These are phyloP conservation scores for Colletotrichum scovillei DNA, from an alignment of 2,329 filamentous ascomycete species.

Conservation along the genomic window DNA sequence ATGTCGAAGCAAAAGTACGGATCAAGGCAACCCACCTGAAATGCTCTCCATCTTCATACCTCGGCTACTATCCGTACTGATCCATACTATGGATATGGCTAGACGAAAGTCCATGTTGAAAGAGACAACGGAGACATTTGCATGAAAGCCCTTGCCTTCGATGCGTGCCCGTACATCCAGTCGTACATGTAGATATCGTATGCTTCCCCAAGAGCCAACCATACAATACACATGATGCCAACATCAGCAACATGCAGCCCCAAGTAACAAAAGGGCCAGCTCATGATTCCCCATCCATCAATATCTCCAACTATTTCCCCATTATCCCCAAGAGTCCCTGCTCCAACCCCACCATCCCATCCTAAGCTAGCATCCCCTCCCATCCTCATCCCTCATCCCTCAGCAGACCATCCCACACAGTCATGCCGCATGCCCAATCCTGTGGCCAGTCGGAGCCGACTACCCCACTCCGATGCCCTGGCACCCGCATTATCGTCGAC, in stretches of 20 bases:
- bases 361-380: not conserved
- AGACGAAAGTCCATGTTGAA: not conserved
- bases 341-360: not conserved
- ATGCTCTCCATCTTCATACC: not conserved
- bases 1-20: too few species aligned
- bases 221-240: not conserved
- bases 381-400: not conserved
- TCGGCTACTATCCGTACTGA: not conserved
- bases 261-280: not conserved
- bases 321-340: not conserved
- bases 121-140: conserved; percentile 4
- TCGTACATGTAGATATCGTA: not conserved
- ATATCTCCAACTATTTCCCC: conserved; percentile 5
- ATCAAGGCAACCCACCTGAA: too few species aligned
- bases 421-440: not conserved
- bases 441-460: conserved; percentile 11
- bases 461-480: conserved; percentile 24
- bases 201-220: not conserved
- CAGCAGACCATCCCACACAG: not conserved
- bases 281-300: not conserved
- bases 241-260: not conserved
- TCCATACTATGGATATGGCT: not conserved
- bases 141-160: not conserved
- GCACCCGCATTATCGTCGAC: conserved; percentile 22
- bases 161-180: not conserved